A percentile compares a stretch with the other conserved stretches of the same genome.
Conservation (phyloP, 2,329 filamentous ascomycete genomes). For the Coleophoma eucalyptorum region DNA sequence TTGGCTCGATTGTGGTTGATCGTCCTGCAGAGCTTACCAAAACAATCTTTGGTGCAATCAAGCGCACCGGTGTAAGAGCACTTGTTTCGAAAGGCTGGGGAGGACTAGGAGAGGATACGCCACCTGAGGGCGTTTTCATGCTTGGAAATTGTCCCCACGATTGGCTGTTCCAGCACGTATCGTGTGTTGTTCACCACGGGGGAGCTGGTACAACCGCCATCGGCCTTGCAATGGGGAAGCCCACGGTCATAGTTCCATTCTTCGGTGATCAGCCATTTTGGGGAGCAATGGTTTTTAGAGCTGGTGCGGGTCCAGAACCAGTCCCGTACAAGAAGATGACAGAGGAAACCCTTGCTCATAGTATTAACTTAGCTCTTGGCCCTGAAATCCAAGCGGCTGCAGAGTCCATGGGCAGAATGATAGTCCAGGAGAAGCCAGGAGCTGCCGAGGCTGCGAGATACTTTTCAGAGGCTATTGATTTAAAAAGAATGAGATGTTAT, state of each 20-base stretch:
- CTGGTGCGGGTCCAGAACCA: slow-evolving; percentile 61
- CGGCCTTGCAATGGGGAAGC: slow-evolving; percentile 65
- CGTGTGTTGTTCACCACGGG: slow-evolving; percentile 67
- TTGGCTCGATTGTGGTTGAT: slow-evolving; percentile 72
- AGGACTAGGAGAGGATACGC: slow-evolving; percentile 52
- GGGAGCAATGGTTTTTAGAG: slow-evolving; percentile 64
- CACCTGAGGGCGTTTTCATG: slow-evolving; percentile 64
- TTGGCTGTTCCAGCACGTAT: slow-evolving; percentile 68
- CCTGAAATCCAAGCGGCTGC: slow-evolving; percentile 56
- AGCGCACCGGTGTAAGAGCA: slow-evolving; percentile 61
- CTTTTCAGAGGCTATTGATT: slow-evolving; percentile 55
- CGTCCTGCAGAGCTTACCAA: slow-evolving; percentile 64
- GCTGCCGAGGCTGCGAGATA: slow-evolving; percentile 58
- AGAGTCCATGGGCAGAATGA: slow-evolving; percentile 53
- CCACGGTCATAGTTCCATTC: slow-evolving; percentile 70
- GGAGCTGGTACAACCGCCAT: slow-evolving; percentile 74
- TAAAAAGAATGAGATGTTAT: slow-evolving; percentile 60
- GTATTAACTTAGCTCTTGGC: slow-evolving; percentile 63
- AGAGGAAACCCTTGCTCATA: slow-evolving; percentile 59
- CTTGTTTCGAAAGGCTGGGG: slow-evolving; percentile 75
- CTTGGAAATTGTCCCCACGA: slow-evolving; percentile 73
- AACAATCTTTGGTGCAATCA: slow-evolving; percentile 66
- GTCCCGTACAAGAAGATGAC: slow-evolving; percentile 66
- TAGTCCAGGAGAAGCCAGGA: slow-evolving; percentile 59
- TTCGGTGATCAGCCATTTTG: slow-evolving; percentile 78